Base-by-base conservation (phyloP, 768 basidiomycete genomes). In the Mycena floridula region DNA sequence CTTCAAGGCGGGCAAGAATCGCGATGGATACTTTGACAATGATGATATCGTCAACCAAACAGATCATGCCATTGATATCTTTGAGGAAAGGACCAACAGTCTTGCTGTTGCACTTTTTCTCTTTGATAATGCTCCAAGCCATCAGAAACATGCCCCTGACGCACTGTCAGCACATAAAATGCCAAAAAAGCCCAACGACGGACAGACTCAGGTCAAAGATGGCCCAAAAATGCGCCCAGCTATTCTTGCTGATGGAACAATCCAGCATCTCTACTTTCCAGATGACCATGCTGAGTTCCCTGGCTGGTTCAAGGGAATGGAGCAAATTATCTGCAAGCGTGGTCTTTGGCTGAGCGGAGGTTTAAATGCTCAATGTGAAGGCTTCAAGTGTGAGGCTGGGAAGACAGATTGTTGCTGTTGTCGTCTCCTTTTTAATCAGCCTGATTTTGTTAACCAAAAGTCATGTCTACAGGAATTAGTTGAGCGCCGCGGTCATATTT, bases 101-200 rank as follows among this genome's bases (percentile, higher is more conserved):
- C 49, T 58, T 7, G 53, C 61, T 3, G 63, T 64, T 45, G 48
- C 59, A 37, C 54, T 51, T 7, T 47, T 50, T 2, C 36, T 51
- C 22, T 60, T 11, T 39, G 58, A 62, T 45, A 69, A 69, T 38
- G 63, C 64, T 1, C 52, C 60, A 0, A 69, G 60, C 25, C 69
- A 71, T 50, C 43, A 50, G 0, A 69, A 68, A 45, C 57, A 53
- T 0, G 37, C 64, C 0, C 55, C 56, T 13, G 50, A 59, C 45
- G 50, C 61, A 2, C 49, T 65, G 1, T 69, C 67, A 6, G 64
- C 69, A 1, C 48, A 46, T 2, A 46, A 60, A n/a, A 69, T 70
- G 65, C 60, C 65, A 1, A 67, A 67, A 44, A 40, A 48, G 22
- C 42, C 46, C 2, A 48, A 54, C 22, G 46, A 36, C 7, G 60